phyloP scores from a whole-genome alignment of 768 basidiomycete genomes.

The Nidularia pulvinata region DNA sequence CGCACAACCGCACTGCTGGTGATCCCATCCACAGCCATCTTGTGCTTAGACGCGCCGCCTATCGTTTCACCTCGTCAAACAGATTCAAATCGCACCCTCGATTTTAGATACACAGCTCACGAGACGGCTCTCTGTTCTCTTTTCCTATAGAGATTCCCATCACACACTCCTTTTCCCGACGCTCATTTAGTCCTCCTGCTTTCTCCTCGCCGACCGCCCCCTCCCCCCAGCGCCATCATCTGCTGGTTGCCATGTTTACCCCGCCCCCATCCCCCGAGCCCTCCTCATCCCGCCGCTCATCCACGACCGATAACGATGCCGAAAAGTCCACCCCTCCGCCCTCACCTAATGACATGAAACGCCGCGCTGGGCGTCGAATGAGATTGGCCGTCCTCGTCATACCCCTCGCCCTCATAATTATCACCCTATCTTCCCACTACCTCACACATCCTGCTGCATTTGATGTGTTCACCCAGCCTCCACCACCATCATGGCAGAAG shows the following conservation, averaged over 20 bases:
- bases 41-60: too few species aligned
- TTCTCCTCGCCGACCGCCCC: not conserved
- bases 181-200: not conserved
- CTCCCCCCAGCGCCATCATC: not conserved
- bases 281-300: constrained; percentile 5
- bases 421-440: constrained; percentile 54
- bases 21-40: too few species aligned
- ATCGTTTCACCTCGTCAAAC: too few species aligned
- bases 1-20: too few species aligned
- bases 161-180: too few species aligned
- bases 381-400: constrained; percentile 55
- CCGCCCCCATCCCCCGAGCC: constrained; percentile 37
- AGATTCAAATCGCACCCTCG: too few species aligned
- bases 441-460: constrained; percentile 44
- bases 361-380: constrained; percentile 38
- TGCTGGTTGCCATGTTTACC: constrained; percentile 24
- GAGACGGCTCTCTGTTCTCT: too few species aligned
- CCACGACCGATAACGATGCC: not conserved
- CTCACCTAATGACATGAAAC: constrained; percentile 26
- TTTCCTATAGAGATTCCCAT: too few species aligned
- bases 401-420: constrained; percentile 52
- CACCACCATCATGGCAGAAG: constrained; percentile 22
- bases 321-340: not conserved
- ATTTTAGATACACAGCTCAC: too few species aligned
- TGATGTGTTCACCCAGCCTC: constrained; percentile 29